Conservation (phyloP, 2,329 filamentous ascomycete species). For the Fusarium sacchari region DNA sequence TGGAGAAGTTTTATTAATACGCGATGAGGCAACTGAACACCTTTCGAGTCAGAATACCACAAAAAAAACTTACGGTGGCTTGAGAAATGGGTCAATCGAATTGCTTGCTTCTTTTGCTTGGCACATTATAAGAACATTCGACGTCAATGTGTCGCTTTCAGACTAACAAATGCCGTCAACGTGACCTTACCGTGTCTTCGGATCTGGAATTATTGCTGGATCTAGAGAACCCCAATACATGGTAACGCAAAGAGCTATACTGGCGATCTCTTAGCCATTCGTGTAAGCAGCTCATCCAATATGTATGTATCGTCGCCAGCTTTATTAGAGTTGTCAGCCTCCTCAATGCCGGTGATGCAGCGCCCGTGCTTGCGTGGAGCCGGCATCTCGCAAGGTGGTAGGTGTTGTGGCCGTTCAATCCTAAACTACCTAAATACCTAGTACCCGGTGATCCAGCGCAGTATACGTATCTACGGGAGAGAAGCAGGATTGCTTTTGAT, state of each 20-base stretch:
- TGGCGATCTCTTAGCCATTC: neutral
- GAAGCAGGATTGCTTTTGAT: neutral
- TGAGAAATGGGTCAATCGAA: constrained; percentile 14
- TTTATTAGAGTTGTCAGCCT: neutral
- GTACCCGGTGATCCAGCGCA: constrained; percentile 15
- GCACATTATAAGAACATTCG: constrained; percentile 7
- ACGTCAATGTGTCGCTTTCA: neutral
- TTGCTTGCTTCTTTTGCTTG: constrained; percentile 11
- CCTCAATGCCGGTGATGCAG: neutral
- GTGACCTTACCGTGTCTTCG: neutral
- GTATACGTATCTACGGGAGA: neutral
- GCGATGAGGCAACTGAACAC: neutral
- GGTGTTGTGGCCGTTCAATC: constrained; percentile 6
- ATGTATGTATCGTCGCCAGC: neutral
- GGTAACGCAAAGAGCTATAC: neutral
- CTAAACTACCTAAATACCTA: too few species aligned
- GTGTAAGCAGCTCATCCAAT: neutral
- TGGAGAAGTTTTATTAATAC: constrained; percentile 20
- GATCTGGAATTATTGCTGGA: neutral
- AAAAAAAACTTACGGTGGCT: constrained; percentile 16
- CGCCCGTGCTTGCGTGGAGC: constrained; percentile 24
- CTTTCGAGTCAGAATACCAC: neutral
- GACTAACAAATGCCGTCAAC: constrained; percentile 5
- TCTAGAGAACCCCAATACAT: neutral
- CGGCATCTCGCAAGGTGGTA: constrained; percentile 23